Evolutionary conservation across 805 yeast genomes (phyloP), one percentile per base, ranked within the genome.

Genomic region (Candida broadrunensis): DNA sequence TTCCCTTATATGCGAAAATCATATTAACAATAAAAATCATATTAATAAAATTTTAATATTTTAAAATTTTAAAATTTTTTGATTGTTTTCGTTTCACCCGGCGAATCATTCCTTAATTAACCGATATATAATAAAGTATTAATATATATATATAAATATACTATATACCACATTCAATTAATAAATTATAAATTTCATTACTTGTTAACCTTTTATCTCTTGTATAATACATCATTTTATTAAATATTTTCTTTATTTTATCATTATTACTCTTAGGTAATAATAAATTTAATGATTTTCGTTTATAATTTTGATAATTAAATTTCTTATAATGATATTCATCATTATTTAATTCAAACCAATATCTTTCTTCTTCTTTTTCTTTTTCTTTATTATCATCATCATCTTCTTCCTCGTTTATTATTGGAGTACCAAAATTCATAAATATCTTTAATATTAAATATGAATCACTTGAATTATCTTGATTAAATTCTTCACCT

Each of bases 401-500:
- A 12, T 21, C 8, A 18, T 7, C 21, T n/a, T 34, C 6, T 9
- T 21, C 24, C n/a, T n/a, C n/a, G n/a, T n/a, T n/a, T 29, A n/a
- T 64, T 57, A 38, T 39, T 0, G 90, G 89, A 0, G 87, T 77
- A 1, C 95, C 95, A 52, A 86, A 78, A 2, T 60, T 61, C 13
- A 61, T 55, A 47, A 84, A 75, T 1, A 83, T 75, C 15, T 74
- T 63, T 7, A 75, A 64, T n/a, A 83, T 64, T 14, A 87, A 64
- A 3, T 73, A 68, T 35, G 87, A 64, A 49, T 87, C 95, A 44
- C 78, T 76, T 16, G 56, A 41, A 16, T 70, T 60, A 15, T 72
- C 63, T 0, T 72, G 61, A 0, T 73, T 63, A 17, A 56, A 44
- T 14, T 70, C 61, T 42, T 45, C 49, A 23, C 27, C 19, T 24